Evolutionary conservation across 1,284 basidiomycete genomes (phyloP), one percentile per base, ranked within the genome.

Genomic region (Mycena sp.): DNA sequence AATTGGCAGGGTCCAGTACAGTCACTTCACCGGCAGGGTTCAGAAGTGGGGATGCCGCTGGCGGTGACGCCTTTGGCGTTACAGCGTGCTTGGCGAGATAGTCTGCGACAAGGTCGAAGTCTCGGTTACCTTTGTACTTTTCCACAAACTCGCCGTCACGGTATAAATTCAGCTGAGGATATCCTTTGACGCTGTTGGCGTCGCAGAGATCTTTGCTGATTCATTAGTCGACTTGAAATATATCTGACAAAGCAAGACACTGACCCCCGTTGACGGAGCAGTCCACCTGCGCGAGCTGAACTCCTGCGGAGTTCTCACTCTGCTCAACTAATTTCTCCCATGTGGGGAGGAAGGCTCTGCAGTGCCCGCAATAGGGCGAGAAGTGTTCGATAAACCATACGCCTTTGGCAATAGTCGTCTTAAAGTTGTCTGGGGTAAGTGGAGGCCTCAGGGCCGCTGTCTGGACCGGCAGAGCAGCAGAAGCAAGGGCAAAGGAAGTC

Each of bases 261-360:
- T 66, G 65, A 92, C 94, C 95, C 71, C 94, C 94, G 73, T 94
- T 82, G 4, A 90, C 83, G 0, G 89, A 83, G 73, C 96, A 98
- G 76, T 97, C 90, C 44, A 98, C 90, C 73, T 95, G 95, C 0
- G 91, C 94, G 62, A 96, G 83, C 58, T 87, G 84, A 12, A 97
- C 87, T 38, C 85, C 80, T 44, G 25, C 43, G 2, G 41, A 29
- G 16, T 77, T 74, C 63, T 86, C 81, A 59, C 87, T 87, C 37
- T 90, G 84, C 28, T 79, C 75, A 1, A 85, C 85, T 4, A 98
- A 81, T 51, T 89, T 78, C 37, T 86, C 81, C 95, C 96, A 99
- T 32, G 90, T 95, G 0, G 96, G 94, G 10, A 88, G 86, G 69
- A 96, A 95, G 0, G 77, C 70, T 41, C 82, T 83, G 76, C 94